Evolutionary conservation across 192 early-diverging fungal species (phyloP), one percentile per base, ranked within the genome.

Genomic region (Coemansia sp.): DNA sequence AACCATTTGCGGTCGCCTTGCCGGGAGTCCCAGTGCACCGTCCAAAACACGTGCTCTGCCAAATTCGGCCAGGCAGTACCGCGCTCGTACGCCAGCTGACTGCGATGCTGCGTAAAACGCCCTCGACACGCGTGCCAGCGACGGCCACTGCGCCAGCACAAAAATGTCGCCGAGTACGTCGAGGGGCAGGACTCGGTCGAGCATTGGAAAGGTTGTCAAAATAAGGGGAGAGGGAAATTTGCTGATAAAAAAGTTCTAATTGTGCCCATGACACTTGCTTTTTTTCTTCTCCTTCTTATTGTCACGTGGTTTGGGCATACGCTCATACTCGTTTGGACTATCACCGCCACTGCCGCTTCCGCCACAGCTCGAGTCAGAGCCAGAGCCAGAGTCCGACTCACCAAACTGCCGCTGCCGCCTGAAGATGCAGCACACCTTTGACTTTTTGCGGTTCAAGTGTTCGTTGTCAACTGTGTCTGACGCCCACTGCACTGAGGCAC

Each of bases 391-490:
- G 65, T 79, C 76, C 0, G 82, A 83, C 61, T 83, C 82, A 35
- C 66, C 82, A 17, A 76, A 80, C 33, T 37, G 34, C 9, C 78
- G 74, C 58, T 70, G 44, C 38, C 70, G 63, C 33, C 63, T 67
- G 57, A 60, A 81, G 18, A 83, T 83, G 46, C 82, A 83, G 66
- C 82, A 81, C 6, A 83, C 72, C 36, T 83, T 83, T 60, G 71
- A 74, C 65, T 72, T 77, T 57, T 83, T 83, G 39, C 53, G 50
- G 27, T 52, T 26, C 63, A 81, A 39, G 34, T 62, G 27, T 60
- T 83, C 82, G 66, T 83, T 81, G 64, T 83, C 77, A 17, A 83
- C 78, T 9, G 70, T 74, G 34, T 63, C 72, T 22, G 53, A 62
- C n/a, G 64, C 56, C 78, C 82, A 83, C 60, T 57, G 67, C 40